Evolutionary conservation across 768 basidiomycete species (phyloP).

Genomic region (Tricholomella constricta): DNA sequence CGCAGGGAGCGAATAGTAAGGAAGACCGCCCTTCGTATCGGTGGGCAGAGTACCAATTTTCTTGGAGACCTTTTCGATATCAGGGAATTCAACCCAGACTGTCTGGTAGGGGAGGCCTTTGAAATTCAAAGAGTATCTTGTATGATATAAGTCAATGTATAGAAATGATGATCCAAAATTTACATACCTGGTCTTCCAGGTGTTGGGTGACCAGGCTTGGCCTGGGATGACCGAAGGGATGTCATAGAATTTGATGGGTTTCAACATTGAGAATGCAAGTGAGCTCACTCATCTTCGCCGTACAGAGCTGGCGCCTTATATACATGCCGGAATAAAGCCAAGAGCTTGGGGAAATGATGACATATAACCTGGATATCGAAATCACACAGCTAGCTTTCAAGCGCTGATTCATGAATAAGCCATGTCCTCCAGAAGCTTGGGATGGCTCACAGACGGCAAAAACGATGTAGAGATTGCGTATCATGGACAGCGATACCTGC

Average conservation of each 20-base stretch:
- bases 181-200: constrained; percentile 37
- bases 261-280: too few relatives aligned
- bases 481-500: too few relatives aligned
- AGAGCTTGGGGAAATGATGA: too few relatives aligned
- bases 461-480: too few relatives aligned
- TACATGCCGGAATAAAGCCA: too few relatives aligned
- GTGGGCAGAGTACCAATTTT: constrained; percentile 32
- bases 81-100: constrained; percentile 36
- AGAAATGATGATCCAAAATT: neutral
- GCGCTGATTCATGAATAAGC: too few relatives aligned
- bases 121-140: constrained; percentile 20
- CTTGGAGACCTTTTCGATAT: constrained; percentile 32
- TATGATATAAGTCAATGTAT: neutral
- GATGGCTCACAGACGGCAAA: too few relatives aligned
- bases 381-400: too few relatives aligned
- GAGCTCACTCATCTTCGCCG: too few relatives aligned
- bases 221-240: constrained; percentile 33
- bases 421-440: too few relatives aligned
- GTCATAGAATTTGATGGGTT: constrained; percentile 43
- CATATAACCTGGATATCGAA: too few relatives aligned
- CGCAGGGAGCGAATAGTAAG: constrained; percentile 37
- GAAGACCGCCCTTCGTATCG: constrained; percentile 20
- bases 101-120: constrained; percentile 36
- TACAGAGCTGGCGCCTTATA: too few relatives aligned
- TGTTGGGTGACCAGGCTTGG: constrained; percentile 45